These are phyloP conservation scores for Xylariaceae sp. DNA, from an alignment of 2,329 filamentous ascomycete species.

Conservation along the genomic window DNA sequence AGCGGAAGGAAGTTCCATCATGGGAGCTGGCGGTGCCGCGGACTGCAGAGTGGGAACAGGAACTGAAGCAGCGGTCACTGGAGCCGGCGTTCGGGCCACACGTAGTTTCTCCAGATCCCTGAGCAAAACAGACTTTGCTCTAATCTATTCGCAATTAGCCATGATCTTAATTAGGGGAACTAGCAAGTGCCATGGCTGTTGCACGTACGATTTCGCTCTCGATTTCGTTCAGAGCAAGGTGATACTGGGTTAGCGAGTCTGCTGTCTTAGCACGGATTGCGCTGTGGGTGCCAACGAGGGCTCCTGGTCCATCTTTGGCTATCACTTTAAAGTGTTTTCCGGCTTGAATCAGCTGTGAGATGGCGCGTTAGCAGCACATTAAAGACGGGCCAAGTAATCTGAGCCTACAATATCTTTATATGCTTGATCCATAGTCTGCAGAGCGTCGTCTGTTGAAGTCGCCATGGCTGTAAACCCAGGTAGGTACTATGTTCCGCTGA, in stretches of 20 bases:
- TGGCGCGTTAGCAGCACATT: constrained; percentile 9
- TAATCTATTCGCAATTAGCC: constrained; percentile 44
- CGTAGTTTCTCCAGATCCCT: constrained; percentile 58
- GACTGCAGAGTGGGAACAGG: constrained; percentile 31
- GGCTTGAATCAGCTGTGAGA: constrained; percentile 61
- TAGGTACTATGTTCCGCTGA: too few species aligned
- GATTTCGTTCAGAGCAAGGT: constrained; percentile 61
- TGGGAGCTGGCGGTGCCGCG: constrained; percentile 37
- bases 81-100: constrained; percentile 38
- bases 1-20: constrained; percentile 46
- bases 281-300: constrained; percentile 42
- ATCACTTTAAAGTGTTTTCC: constrained; percentile 62
- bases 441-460: constrained; percentile 48
- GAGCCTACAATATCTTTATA: constrained; percentile 62
- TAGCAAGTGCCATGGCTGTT: not conserved
- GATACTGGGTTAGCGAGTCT: constrained; percentile 56
- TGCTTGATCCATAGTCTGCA: constrained; percentile 59
- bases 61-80: constrained; percentile 16
- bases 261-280: constrained; percentile 51
- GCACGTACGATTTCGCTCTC: constrained; percentile 61
- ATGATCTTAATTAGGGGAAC: not conserved
- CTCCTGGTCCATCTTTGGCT: constrained; percentile 53
- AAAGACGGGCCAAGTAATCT: not conserved
- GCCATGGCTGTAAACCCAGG: constrained; percentile 34
- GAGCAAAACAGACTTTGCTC: constrained; percentile 61